A percentile compares a stretch with the other conserved stretches of the same genome.
phyloP scores from a whole-genome alignment of 2,329 filamentous ascomycete species.

The Penicillium sp. region DNA sequence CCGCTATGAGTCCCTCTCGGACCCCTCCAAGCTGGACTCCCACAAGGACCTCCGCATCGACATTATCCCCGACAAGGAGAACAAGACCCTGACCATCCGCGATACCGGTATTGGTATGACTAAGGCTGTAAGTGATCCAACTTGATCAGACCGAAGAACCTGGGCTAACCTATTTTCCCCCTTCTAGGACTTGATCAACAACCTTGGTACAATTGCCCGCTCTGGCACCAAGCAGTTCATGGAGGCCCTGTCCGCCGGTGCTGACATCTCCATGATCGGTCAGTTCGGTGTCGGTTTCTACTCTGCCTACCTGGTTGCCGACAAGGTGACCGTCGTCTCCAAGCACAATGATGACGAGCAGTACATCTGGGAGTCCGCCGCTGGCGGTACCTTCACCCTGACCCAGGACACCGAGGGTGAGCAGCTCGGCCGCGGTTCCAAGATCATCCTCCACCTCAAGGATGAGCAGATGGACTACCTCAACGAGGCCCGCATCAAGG shows the following conservation, averaged over 20 bases:
- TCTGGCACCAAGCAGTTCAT: slow-evolving; percentile 99
- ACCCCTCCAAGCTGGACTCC: slow-evolving; percentile 94
- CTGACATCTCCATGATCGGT: slow-evolving; percentile 99
- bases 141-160: not conserved
- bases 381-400: slow-evolving; percentile 96
- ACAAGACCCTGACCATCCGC: slow-evolving; percentile 94
- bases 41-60: slow-evolving; percentile 98
- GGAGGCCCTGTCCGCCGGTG: slow-evolving; percentile 97
- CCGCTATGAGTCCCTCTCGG: slow-evolving; percentile 95
- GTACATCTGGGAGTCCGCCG: slow-evolving; percentile 98
- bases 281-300: slow-evolving; percentile 99
- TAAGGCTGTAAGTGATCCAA: slow-evolving; percentile 79
- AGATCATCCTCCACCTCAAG: slow-evolving; percentile 99
- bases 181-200: slow-evolving; percentile 91
- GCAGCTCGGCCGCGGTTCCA: slow-evolving; percentile 89
- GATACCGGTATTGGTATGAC: slow-evolving; percentile 99
- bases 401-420: slow-evolving; percentile 86
- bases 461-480: slow-evolving; percentile 98
- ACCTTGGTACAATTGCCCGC: slow-evolving; percentile 98
- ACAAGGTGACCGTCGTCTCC: slow-evolving; percentile 91
- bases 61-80: slow-evolving; percentile 96
- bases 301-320: slow-evolving; percentile 98
- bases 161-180: slow-evolving; percentile 9
- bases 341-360: slow-evolving; percentile 99
- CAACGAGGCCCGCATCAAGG: slow-evolving; percentile 99